A percentile compares a stretch with the other conserved stretches of the same genome.
Evolutionary conservation across 75 land plant genomes (phyloP).

Genomic region (Picea glauca): DNA sequence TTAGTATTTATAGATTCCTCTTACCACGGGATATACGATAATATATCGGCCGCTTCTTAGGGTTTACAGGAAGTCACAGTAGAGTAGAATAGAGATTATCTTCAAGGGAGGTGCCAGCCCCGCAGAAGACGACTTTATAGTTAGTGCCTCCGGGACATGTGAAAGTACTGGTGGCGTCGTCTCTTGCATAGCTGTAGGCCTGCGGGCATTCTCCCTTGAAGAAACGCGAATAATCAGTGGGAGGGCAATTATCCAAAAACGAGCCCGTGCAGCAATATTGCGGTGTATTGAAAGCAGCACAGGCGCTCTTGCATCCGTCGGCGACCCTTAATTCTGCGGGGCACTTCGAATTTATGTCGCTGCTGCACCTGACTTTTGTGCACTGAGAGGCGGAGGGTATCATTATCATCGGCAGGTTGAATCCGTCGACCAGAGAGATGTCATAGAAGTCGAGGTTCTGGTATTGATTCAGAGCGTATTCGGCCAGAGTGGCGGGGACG

Average conservation of each 20-base stretch:
- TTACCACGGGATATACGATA: no score
- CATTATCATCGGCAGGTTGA: constrained; percentile 30
- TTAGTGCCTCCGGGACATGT: constrained; percentile 31
- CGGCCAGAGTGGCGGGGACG: constrained; percentile 37
- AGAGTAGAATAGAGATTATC: no score
- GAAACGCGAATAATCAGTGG: constrained; percentile 14
- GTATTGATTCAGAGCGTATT: constrained; percentile 21
- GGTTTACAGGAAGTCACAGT: no score
- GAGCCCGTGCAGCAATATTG: constrained; percentile 34
- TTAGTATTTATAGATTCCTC: no score
- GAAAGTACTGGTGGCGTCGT: constrained; percentile 33
- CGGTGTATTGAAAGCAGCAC: constrained; percentile 15
- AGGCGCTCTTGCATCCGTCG: constrained; percentile 24
- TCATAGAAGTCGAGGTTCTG: constrained; percentile 34
- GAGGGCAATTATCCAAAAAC: constrained; percentile 16
- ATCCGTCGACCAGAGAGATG: constrained; percentile 41
- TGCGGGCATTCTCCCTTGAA: constrained; percentile 37
- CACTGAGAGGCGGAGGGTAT: constrained; percentile 12
- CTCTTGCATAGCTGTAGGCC: constrained; percentile 44
- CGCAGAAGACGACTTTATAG: constrained; percentile 29
- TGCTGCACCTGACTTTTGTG: constrained; percentile 14
- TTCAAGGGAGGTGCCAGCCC: not conserved
- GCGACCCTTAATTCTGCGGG: constrained; percentile 21
- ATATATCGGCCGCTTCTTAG: no score
- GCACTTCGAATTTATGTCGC: constrained; percentile 25